Percentiles rank a stretch among this genome's conserved stretches.
Evolutionary conservation across 768 basidiomycete species (phyloP).

Genomic region (Amanita thiersii): DNA sequence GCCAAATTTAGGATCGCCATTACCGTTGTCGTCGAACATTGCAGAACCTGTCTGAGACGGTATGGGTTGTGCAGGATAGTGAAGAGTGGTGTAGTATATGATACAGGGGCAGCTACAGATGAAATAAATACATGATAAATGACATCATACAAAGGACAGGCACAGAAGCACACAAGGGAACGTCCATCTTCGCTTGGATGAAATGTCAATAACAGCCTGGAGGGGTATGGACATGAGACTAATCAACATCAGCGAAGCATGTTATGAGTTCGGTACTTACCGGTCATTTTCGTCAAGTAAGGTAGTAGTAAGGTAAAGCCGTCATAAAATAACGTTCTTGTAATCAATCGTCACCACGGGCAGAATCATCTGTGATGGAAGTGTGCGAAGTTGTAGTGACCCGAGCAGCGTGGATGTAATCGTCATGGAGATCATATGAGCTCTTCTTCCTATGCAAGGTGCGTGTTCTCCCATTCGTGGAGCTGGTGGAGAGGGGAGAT

Average conservation of each 20-base stretch:
- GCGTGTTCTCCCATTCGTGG: constrained; percentile 4
- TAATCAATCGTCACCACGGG: not conserved
- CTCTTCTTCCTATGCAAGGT: constrained; percentile 19
- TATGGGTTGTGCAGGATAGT: no score
- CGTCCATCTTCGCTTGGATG: no score
- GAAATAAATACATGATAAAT: not conserved
- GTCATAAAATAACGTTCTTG: no score
- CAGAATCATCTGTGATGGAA: not conserved
- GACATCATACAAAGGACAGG: not conserved
- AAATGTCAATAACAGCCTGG: no score
- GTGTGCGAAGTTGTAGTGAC: not conserved
- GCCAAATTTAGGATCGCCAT: not conserved
- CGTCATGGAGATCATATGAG: constrained; percentile 20
- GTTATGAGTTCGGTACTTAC: no score
- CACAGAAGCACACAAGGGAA: no score
- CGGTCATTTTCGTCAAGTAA: no score
- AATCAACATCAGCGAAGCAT: no score
- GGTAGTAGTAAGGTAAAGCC: no score
- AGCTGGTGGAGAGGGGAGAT: not conserved
- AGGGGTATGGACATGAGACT: no score
- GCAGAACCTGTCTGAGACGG: not conserved
- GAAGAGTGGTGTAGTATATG: not conserved
- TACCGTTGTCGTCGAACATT: not conserved
- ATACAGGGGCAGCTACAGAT: not conserved
- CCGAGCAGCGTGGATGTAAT: constrained; percentile 12